A percentile compares a stretch with the other conserved stretches of the same genome.
These are phyloP conservation scores for Anacardium occidentale DNA, from an alignment of 345 rosid species.

Conservation along the genomic window DNA sequence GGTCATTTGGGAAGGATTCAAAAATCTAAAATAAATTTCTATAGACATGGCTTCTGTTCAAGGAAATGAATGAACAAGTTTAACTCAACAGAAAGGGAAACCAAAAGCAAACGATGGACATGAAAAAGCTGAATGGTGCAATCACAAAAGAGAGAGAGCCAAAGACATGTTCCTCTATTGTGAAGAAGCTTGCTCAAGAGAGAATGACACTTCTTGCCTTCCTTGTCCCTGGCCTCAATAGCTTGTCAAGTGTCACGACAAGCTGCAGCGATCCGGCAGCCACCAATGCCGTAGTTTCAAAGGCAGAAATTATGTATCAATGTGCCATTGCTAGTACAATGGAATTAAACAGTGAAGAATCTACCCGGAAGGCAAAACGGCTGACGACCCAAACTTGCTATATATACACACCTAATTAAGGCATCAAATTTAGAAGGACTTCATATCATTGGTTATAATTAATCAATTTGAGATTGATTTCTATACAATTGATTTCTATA, in stretches of 20 bases:
- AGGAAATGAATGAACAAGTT: not conserved
- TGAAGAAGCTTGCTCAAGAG: not conserved
- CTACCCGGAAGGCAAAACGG: not conserved
- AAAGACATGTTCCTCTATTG: not conserved
- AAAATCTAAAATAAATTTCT: not conserved
- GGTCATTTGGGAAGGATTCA: not conserved
- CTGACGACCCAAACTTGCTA: not conserved
- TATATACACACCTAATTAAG: not conserved
- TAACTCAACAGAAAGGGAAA: no score
- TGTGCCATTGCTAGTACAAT: not conserved
- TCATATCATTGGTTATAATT: not conserved
- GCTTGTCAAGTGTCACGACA: constrained; percentile 20
- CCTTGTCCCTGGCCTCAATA: constrained; percentile 16
- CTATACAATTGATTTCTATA: constrained; percentile 3
- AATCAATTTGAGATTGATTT: not conserved
- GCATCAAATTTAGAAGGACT: not conserved
- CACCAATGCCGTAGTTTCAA: constrained; percentile 29
- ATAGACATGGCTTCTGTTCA: no score
- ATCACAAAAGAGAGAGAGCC: not conserved
- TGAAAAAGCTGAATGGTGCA: not conserved
- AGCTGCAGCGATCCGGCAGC: constrained; percentile 18
- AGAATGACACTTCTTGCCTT: constrained; percentile 17
- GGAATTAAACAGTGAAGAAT: not conserved
- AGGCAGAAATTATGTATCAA: not conserved
- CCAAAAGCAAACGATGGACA: not conserved